These are phyloP conservation scores for Sugiyamaella neomexicana DNA, from an alignment of 1,139 yeast species.

Conservation along the genomic window DNA sequence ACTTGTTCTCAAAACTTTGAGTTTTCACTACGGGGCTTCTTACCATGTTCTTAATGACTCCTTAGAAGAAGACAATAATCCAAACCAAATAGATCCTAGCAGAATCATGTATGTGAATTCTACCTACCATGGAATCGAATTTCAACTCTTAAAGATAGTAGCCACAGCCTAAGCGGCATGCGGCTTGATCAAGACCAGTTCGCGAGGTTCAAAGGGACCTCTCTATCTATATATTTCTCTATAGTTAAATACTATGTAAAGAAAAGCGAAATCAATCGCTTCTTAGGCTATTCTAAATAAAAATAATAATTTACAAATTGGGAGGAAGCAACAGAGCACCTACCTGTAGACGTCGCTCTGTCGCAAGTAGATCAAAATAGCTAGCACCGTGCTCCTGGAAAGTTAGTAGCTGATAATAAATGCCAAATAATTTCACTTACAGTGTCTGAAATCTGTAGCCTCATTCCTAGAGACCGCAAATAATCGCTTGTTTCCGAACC, in stretches of 20 bases:
- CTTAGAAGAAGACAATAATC: too few relatives aligned
- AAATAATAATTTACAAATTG: slow-evolving; percentile 46
- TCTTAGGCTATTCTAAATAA: neutral
- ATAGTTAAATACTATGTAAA: too few relatives aligned
- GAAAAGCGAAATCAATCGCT: too few relatives aligned
- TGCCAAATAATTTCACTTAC: slow-evolving; percentile 23
- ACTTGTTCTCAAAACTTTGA: too few relatives aligned
- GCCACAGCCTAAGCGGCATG: too few relatives aligned
- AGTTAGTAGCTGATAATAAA: slow-evolving; percentile 1
- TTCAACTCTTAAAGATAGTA: too few relatives aligned
- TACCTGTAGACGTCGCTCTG: slow-evolving; percentile 72
- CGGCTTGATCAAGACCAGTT: too few relatives aligned
- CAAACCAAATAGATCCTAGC: too few relatives aligned
- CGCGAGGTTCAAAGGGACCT: too few relatives aligned
- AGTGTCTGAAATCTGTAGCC: slow-evolving; percentile 67
- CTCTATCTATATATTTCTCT: too few relatives aligned
- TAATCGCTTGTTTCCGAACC: slow-evolving; percentile 53
- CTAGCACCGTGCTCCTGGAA: slow-evolving; percentile 58
- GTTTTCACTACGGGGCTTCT: neutral
- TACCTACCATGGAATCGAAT: too few relatives aligned
- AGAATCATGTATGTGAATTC: too few relatives aligned
- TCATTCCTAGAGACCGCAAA: slow-evolving; percentile 62
- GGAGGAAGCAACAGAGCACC: slow-evolving; percentile 75
- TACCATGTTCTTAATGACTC: neutral
- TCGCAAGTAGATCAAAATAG: slow-evolving; percentile 71